These are phyloP conservation scores for Nicotiana rustica DNA, from an alignment of 305 asterid species.

Conservation along the genomic window DNA sequence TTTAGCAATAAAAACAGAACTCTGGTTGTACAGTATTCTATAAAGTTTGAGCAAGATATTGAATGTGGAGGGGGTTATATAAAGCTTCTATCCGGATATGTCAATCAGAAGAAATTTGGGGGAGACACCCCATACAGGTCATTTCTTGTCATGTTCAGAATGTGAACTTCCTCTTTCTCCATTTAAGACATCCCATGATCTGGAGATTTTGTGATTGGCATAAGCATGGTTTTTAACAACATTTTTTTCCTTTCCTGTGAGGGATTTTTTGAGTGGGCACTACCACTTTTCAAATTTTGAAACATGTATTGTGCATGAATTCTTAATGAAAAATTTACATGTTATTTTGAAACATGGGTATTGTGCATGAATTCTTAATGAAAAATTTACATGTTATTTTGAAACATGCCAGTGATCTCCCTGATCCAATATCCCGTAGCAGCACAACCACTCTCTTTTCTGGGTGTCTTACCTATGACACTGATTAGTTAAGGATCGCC, in stretches of 20 bases:
- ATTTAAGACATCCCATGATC: constrained; percentile 13
- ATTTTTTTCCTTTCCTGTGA: neutral
- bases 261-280: neutral
- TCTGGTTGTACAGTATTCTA: constrained; percentile 83
- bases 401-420: neutral
- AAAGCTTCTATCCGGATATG: constrained; percentile 89
- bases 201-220: neutral
- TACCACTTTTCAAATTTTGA: neutral
- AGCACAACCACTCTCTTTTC: neutral
- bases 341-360: neutral
- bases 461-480: neutral
- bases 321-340: neutral
- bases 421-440: neutral
- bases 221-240: neutral
- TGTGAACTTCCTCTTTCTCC: neutral
- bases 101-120: constrained; percentile 93
- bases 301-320: neutral
- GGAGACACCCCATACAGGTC: constrained; percentile 99
- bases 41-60: constrained; percentile 87
- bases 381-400: neutral
- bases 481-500: neutral
- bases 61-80: constrained; percentile 97
- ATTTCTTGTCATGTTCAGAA: constrained; percentile 18
- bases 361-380: neutral
- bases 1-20: constrained; percentile 87